phyloP scores from a whole-genome alignment of 768 basidiomycete species.

The Boletus tylopilopsis region DNA sequence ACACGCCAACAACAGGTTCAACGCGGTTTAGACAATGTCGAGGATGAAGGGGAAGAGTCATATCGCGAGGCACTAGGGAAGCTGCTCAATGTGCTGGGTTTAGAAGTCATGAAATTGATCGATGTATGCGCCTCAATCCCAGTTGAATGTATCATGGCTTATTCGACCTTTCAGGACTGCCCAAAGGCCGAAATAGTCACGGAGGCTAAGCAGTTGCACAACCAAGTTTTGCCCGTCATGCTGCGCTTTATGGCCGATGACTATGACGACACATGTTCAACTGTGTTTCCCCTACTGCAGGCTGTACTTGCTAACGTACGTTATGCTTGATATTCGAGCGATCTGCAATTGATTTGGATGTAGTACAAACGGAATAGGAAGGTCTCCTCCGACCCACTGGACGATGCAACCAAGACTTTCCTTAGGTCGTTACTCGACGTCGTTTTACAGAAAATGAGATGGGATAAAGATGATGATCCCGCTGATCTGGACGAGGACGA shows the following conservation, averaged over 20 bases:
- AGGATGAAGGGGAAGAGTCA: slow-evolving; percentile 84
- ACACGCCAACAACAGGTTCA: slow-evolving; percentile 63
- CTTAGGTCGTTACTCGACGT: slow-evolving; percentile 74
- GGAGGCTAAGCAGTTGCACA: slow-evolving; percentile 62
- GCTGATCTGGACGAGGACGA: slow-evolving; percentile 90
- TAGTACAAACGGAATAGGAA: slow-evolving; percentile 81
- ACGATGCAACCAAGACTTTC: slow-evolving; percentile 70
- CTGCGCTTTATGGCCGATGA: slow-evolving; percentile 87
- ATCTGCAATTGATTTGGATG: slow-evolving; percentile 4
- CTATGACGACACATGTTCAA: slow-evolving; percentile 84
- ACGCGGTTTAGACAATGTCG: slow-evolving; percentile 49
- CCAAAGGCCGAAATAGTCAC: slow-evolving; percentile 53
- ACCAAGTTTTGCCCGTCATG: slow-evolving; percentile 73
- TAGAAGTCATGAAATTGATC: slow-evolving; percentile 78
- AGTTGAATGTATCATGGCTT: background rate
- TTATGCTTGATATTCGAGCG: background rate
- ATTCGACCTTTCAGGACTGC: slow-evolving; percentile 45
- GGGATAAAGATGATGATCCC: slow-evolving; percentile 76
- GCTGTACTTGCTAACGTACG: slow-evolving; percentile 71
- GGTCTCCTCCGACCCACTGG: slow-evolving; percentile 55
- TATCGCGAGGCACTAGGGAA: slow-evolving; percentile 89
- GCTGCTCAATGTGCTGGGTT: slow-evolving; percentile 74
- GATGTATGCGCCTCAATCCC: slow-evolving; percentile 48
- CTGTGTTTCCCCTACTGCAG: slow-evolving; percentile 79
- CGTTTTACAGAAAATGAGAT: slow-evolving; percentile 84